phyloP scores from a whole-genome alignment of 2,329 filamentous ascomycete genomes.

The Colletotrichum sp. region DNA sequence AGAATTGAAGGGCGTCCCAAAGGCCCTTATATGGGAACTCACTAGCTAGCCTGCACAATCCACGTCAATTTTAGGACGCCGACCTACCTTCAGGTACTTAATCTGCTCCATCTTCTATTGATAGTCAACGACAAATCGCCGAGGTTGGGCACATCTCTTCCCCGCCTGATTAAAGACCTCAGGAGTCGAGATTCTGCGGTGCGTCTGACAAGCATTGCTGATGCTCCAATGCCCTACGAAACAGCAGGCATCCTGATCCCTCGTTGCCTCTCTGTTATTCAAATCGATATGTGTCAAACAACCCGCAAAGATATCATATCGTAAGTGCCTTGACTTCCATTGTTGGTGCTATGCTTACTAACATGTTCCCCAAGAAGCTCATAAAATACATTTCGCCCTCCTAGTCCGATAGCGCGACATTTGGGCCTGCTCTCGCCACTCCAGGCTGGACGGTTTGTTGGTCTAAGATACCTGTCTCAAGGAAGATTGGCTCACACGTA shows the following conservation, averaged over 20 bases:
- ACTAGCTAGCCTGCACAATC: neutral
- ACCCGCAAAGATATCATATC: fast-evolving
- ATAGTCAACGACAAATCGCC: neutral
- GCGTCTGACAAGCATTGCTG: neutral
- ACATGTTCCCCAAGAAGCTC: neutral
- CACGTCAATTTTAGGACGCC: fast-evolving
- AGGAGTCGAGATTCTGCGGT: fast-evolving
- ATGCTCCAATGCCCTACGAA: neutral
- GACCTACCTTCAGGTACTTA: neutral
- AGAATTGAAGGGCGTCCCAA: fast-evolving
- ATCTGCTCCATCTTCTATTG: neutral
- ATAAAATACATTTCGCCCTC: neutral
- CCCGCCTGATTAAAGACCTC: neutral
- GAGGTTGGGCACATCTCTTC: fast-evolving
- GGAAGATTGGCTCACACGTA: neutral
- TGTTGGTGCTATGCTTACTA: neutral
- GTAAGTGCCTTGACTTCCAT: neutral
- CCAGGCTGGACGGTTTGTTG: neutral
- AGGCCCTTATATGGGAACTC: neutral
- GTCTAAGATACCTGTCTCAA: neutral
- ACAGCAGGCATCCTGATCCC: neutral
- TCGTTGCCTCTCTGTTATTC: neutral
- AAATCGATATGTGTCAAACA: neutral
- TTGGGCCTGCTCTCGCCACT: neutral
- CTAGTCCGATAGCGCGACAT: neutral